Evolutionary conservation across 306 rosid genomes (phyloP).

Genomic region (Senna siamea): DNA sequence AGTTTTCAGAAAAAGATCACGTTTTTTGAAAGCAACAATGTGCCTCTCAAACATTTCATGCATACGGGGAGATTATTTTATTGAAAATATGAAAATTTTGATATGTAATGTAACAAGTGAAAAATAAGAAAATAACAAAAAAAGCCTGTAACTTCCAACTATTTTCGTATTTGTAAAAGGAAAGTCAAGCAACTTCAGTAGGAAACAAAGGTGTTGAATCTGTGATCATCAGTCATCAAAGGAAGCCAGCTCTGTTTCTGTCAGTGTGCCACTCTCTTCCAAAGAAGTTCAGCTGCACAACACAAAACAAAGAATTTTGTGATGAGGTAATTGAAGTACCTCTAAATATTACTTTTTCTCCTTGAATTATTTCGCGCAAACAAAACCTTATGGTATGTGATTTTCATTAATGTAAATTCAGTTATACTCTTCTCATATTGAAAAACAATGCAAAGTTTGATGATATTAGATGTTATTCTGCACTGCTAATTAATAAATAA

Average conservation of each 20-base stretch:
- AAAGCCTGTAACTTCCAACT: slow-evolving; percentile 15
- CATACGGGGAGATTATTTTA: no score
- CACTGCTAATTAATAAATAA: background rate
- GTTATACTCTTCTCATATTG: background rate
- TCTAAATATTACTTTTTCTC: no score
- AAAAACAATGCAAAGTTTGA: background rate
- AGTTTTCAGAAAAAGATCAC: no score
- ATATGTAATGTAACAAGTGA: no score
- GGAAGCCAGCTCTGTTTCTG: slow-evolving; percentile 58
- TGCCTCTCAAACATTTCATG: no score
- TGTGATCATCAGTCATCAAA: slow-evolving; percentile 50
- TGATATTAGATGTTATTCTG: background rate
- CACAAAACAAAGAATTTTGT: no score
- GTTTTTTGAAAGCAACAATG: no score
- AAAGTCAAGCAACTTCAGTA: slow-evolving; percentile 33
- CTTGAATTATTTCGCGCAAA: slow-evolving; percentile 49
- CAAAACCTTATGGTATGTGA: slow-evolving; percentile 52
- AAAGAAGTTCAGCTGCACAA: slow-evolving; percentile 39
- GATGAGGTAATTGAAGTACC: no score
- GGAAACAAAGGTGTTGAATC: slow-evolving; percentile 38
- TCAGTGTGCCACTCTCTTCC: slow-evolving; percentile 79
- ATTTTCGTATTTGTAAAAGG: slow-evolving; percentile 47
- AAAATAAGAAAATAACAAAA: no score
- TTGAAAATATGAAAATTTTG: no score
- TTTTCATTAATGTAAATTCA: background rate